phyloP scores from a whole-genome alignment of 2,329 filamentous ascomycete genomes.

The Talaromyces marneffei region DNA sequence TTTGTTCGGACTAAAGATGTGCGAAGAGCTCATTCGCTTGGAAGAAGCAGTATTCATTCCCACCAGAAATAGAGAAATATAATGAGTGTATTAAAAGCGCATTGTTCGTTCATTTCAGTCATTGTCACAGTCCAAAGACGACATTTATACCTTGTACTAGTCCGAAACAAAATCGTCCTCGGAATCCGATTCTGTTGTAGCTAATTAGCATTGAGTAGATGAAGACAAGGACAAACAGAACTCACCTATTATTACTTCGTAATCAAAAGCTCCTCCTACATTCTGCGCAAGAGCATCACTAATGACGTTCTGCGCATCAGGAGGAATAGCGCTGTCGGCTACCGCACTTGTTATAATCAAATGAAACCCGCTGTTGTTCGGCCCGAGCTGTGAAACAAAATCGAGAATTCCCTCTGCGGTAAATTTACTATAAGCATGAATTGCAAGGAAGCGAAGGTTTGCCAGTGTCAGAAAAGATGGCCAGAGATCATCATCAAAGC shows the following conservation, averaged over 20 bases:
- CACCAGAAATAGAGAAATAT: not conserved
- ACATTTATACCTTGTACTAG: not conserved
- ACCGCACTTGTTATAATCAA: conserved; percentile 25
- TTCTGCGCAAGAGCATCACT: conserved; percentile 21
- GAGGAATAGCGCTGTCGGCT: conserved; percentile 18
- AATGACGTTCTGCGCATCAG: conserved; percentile 24
- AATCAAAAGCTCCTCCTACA: conserved; percentile 24
- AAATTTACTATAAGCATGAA: conserved; percentile 32
- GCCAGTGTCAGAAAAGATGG: conserved; percentile 22
- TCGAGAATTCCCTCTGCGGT: conserved; percentile 26
- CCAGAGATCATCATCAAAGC: conserved; percentile 26
- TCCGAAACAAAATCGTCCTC: conserved; percentile 4
- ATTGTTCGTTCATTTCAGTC: not conserved
- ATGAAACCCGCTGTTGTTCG: conserved; percentile 26
- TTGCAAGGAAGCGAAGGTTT: conserved; percentile 25
- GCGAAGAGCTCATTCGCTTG: not conserved
- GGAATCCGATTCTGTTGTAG: not conserved
- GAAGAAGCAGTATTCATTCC: not conserved
- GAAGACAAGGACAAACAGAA: not conserved
- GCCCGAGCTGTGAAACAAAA: conserved; percentile 17
- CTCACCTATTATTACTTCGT: conserved; percentile 12
- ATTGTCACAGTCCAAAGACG: not conserved
- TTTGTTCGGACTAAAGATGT: too few relatives aligned
- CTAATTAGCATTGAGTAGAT: not conserved
- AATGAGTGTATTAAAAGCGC: not conserved